These are phyloP conservation scores for Colletotrichum tamarilloi DNA, from an alignment of 2,329 filamentous ascomycete species.

Conservation along the genomic window DNA sequence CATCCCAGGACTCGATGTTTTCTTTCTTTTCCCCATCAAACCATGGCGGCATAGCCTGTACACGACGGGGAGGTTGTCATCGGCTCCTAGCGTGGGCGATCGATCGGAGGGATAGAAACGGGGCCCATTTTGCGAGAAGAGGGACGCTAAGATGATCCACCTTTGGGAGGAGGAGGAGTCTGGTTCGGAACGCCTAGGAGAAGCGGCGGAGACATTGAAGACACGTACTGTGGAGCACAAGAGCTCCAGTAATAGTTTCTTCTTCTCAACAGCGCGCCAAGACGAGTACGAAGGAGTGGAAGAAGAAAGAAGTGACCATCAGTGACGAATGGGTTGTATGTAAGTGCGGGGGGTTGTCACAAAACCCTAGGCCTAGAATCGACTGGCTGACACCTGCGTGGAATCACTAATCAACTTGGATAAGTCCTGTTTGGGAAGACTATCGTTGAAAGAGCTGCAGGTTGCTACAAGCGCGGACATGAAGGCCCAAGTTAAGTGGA, in stretches of 20 bases:
- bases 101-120: slow-evolving; percentile 28
- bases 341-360: not conserved
- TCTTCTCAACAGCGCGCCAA: not conserved
- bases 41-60: not conserved
- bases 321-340: not conserved
- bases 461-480: not conserved
- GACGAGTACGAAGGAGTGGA: not conserved
- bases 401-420: not conserved
- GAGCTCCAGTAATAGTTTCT: not conserved
- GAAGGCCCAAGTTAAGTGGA: not conserved
- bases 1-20: not conserved
- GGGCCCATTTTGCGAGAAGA: not conserved
- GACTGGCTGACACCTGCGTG: not conserved
- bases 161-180: not conserved
- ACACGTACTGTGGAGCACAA: not conserved
- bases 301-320: not conserved
- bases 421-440: not conserved
- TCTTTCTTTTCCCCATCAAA: slow-evolving; percentile 2
- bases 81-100: slow-evolving; percentile 19
- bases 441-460: not conserved
- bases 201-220: not conserved
- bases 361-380: not conserved
- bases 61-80: slow-evolving; percentile 20
- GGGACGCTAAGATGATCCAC: not conserved
- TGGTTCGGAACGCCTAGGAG: not conserved